Evolutionary conservation across 176 grass and related monocot genomes (phyloP).

Genomic region (Luzula sylvatica): DNA sequence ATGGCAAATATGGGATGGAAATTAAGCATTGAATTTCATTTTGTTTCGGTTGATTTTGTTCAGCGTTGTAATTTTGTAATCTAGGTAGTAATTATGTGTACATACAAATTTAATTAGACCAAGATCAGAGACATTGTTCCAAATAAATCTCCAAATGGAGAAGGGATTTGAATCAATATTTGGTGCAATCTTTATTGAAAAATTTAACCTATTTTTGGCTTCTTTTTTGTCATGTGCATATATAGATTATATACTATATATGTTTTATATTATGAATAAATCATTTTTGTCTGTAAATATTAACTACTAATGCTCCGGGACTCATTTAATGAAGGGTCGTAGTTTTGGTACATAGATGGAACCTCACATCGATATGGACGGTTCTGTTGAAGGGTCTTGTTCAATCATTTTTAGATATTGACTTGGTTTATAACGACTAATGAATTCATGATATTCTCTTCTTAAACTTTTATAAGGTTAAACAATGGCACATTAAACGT

Average conservation of each 20-base stretch:
- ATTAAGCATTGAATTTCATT: background rate
- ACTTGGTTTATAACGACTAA: background rate
- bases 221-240: too few relatives aligned
- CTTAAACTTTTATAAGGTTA: background rate
- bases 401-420: conserved; percentile 17
- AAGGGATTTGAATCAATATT: conserved; percentile 12
- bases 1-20: background rate
- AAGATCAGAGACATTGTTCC: conserved; percentile 8
- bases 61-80: conserved; percentile 14
- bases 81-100: conserved; percentile 11
- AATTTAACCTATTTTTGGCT: background rate
- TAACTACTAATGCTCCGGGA: conserved; percentile 4
- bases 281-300: background rate
- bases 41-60: conserved; percentile 10
- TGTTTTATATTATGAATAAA: background rate
- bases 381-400: conserved; percentile 11
- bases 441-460: background rate
- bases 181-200: background rate
- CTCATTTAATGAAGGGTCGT: conserved; percentile 2
- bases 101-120: background rate
- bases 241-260: too few relatives aligned
- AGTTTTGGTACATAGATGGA: background rate
- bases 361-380: conserved; percentile 2
- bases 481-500: background rate
- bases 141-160: conserved; percentile 6